Evolutionary conservation across 75 land plant species (phyloP), one percentile per base, ranked within the genome.

Genomic region (Sequoia sempervirens): DNA sequence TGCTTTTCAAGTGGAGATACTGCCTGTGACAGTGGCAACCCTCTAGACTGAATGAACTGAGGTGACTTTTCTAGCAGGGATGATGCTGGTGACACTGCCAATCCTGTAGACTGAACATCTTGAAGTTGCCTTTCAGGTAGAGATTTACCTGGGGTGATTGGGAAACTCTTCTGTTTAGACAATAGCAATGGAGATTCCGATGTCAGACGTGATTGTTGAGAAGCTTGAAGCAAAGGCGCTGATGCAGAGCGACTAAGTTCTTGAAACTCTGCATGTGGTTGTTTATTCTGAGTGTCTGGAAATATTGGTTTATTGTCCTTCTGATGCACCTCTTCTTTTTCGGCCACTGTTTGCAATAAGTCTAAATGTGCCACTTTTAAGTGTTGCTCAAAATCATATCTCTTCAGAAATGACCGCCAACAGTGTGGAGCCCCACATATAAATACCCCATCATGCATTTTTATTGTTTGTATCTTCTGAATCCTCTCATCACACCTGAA

Each of bases 341-440:
- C 91, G 30, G 82, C 75, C 64, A 83, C 83, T 1, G 86, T 83
- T 43, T 90, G 89, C 52, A 97, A 87, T 47, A 96, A 93, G 79
- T 93, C 90, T 20, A 88, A 79, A 89, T 98, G 99, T 40, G 61
- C 81, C 81, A 89, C 93, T 43, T 91, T 87, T 72, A 98, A 84
- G 88, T 98, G 99, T 38, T 86, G 80, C 54, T 96, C 97, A 84
- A 98, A 98, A 26, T 93, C 95, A 58, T 89, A 70, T 84, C 84
- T 91, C 84, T 93, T 92, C 66, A 98, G 89, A 74, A 98, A 98
- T 23, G 99, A 98, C 56, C 91, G 91, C 46, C 94, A 87, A 82
- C 99, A 98, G 64, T 94, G 97, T 50, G 98, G 94, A 38, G 99
- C 99, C 11, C 97, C 99, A 90, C 99, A 98, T 7, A 98, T 89